These are phyloP conservation scores for Funneliformis mosseae DNA, from an alignment of 192 early-diverging fungal genomes.

Conservation along the genomic window DNA sequence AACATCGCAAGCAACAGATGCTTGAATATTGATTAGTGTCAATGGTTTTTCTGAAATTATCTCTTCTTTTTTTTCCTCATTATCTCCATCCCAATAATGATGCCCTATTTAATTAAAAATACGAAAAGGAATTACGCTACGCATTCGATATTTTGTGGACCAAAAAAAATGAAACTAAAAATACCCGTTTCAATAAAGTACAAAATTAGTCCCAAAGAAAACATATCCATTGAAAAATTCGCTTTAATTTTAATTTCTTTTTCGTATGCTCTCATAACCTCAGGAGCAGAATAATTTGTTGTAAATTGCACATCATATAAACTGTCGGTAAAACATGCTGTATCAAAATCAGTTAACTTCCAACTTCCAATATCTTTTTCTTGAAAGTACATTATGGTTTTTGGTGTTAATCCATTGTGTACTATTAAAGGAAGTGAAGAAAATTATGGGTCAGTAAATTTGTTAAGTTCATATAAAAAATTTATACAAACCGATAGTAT, in stretches of 20 bases:
- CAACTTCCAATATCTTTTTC: not conserved
- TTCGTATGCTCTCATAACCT: not conserved
- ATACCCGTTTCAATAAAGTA: conserved; percentile 8
- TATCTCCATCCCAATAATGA: not conserved
- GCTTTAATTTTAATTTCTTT: not conserved
- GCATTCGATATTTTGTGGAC: not conserved
- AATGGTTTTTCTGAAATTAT: not conserved
- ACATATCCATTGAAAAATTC: not conserved
- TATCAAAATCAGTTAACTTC: not conserved
- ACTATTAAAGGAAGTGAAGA: not conserved
- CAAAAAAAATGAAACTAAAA: too few species aligned
- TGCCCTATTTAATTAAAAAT: not conserved
- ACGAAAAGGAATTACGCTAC: not conserved
- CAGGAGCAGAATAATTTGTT: not conserved
- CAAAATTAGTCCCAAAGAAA: conserved; percentile 7
- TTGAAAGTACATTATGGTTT: conserved; percentile 15
- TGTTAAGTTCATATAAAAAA: too few species aligned
- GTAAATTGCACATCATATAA: not conserved
- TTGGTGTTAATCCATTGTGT: not conserved
- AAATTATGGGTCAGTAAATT: too few species aligned
- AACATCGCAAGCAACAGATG: not conserved
- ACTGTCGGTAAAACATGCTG: not conserved
- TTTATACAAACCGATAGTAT: too few species aligned
- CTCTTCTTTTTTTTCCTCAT: not conserved
- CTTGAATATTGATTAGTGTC: not conserved